phyloP scores from a whole-genome alignment of 2,329 filamentous ascomycete species.

The Cercospora canescens region DNA sequence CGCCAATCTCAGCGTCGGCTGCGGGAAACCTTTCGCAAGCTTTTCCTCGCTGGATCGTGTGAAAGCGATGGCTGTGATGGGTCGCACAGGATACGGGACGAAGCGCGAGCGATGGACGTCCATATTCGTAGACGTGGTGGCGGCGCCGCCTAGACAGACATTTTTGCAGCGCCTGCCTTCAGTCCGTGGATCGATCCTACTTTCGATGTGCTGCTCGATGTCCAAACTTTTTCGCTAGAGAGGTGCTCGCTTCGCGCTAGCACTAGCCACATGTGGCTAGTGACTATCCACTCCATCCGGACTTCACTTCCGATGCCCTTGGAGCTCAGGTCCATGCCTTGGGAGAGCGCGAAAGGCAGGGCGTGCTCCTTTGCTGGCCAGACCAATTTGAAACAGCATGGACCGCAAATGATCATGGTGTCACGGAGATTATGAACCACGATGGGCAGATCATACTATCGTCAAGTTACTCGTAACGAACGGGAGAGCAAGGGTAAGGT shows the following conservation, averaged over 20 bases:
- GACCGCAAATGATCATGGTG: neutral
- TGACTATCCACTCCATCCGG: neutral
- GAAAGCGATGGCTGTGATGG: slow-evolving; percentile 93
- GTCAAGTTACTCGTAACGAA: neutral
- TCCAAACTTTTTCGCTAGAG: slow-evolving; percentile 2
- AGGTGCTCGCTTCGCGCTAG: neutral
- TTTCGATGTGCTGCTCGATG: neutral
- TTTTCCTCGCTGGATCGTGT: slow-evolving; percentile 65
- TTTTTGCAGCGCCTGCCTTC: neutral
- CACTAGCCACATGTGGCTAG: slow-evolving; percentile 1
- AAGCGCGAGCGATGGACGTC: slow-evolving; percentile 97
- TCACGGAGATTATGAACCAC: neutral
- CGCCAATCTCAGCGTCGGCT: slow-evolving; percentile 70
- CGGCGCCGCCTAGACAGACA: neutral
- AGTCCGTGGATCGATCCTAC: neutral
- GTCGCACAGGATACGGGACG: slow-evolving; percentile 84
- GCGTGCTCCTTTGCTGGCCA: neutral
- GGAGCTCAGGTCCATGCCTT: neutral
- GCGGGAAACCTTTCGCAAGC: slow-evolving; percentile 40
- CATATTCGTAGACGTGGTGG: slow-evolving; percentile 56
- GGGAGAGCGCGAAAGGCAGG: neutral
- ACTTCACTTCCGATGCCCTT: neutral
- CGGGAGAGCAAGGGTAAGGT: neutral
- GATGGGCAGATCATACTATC: neutral
- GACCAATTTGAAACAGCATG: neutral